A percentile compares a stretch with the other conserved stretches of the same genome.
Conservation (phyloP, 148 eudicot genomes). For the Agrostemma githago region DNA sequence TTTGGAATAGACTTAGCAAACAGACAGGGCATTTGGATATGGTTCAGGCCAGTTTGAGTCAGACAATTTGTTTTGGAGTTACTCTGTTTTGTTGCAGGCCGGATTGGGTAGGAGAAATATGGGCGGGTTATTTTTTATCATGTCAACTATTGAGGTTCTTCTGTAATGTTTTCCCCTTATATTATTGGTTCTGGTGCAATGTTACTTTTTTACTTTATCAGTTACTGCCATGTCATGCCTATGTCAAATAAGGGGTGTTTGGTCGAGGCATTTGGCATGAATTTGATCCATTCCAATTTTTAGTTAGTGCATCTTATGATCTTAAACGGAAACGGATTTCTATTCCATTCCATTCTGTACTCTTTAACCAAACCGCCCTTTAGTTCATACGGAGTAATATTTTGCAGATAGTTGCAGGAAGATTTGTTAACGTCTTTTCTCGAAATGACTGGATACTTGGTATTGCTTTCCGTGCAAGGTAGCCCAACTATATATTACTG, state of each 20-base stretch:
- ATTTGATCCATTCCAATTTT: no score
- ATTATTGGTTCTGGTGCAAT: background rate
- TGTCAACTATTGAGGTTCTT: background rate
- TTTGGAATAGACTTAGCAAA: background rate
- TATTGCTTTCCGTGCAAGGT: conserved; percentile 96
- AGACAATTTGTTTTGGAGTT: background rate
- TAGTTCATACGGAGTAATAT: background rate
- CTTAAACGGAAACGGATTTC: no score
- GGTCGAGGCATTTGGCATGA: no score
- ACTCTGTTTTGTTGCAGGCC: background rate
- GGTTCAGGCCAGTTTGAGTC: background rate
- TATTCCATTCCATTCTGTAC: no score
- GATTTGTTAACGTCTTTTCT: conserved; percentile 84
- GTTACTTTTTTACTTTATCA: background rate
- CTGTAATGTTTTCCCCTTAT: background rate
- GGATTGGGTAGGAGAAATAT: background rate
- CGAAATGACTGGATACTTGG: conserved; percentile 95
- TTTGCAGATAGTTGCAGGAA: conserved; percentile 86
- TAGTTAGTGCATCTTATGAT: no score
- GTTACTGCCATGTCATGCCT: background rate
- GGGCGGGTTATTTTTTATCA: background rate
- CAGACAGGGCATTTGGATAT: background rate
- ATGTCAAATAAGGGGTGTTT: no score
- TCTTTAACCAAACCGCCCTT: no score
- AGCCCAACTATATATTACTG: conserved; percentile 13